Conservation (phyloP, 2,329 filamentous ascomycete species). For the Claviceps sp. region DNA sequence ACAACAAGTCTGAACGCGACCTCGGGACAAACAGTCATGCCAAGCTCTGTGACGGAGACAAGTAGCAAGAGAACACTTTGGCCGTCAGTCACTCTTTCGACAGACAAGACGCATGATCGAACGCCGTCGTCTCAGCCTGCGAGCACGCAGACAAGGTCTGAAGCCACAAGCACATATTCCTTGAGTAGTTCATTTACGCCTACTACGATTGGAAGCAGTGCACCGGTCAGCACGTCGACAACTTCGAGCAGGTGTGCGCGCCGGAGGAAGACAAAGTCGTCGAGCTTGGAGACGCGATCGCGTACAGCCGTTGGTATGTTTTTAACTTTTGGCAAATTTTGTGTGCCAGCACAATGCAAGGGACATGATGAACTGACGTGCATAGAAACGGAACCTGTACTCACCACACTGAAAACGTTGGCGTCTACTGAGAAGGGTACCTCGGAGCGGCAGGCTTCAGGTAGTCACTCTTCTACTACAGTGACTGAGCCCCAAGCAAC, state of each 20-base stretch:
- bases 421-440: constrained; percentile 3
- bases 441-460: background rate
- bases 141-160: background rate
- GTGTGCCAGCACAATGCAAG: background rate
- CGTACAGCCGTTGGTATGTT: background rate
- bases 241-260: background rate
- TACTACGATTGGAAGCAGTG: background rate
- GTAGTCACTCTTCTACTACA: constrained; percentile 10
- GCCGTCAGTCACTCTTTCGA: background rate
- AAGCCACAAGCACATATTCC: background rate
- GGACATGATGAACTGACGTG: background rate
- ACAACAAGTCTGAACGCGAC: background rate
- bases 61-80: background rate
- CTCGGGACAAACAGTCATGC: background rate
- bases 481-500: constrained; percentile 1
- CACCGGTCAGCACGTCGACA: background rate
- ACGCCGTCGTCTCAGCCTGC: background rate
- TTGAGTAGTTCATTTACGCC: background rate
- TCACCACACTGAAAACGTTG: constrained; percentile 6
- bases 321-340: background rate
- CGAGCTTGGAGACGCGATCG: background rate
- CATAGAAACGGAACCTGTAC: background rate
- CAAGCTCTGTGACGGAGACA: background rate
- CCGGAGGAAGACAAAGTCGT: background rate
- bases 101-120: background rate